Conservation (phyloP, 345 rosid species). For the Eucalyptus pumila region DNA sequence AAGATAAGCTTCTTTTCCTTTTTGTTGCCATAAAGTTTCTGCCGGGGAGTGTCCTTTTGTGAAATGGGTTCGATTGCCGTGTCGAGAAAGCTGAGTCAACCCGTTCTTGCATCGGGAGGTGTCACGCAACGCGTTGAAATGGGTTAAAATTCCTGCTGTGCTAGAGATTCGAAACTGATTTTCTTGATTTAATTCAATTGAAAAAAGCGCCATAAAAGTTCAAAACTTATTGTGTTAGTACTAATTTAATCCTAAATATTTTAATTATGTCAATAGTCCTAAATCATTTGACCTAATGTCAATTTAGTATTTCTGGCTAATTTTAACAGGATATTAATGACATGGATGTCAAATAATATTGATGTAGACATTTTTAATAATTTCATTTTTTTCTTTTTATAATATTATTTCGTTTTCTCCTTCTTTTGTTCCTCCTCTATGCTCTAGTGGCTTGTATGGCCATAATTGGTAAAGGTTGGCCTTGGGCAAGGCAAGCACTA, state of each 20-base stretch:
- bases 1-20: background rate
- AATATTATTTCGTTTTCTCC: no score
- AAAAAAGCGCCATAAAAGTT: fast-evolving
- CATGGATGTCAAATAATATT: fast-evolving
- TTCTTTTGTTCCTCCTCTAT: no score
- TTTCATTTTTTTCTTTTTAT: no score
- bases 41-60: background rate
- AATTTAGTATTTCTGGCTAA: fast-evolving
- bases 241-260: no score
- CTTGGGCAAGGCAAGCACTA: no score
- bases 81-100: background rate
- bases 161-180: background rate
- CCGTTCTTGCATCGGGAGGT: background rate
- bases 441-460: no score
- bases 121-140: fast-evolving
- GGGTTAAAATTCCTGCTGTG: background rate
- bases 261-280: no score
- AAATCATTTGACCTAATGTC: no score
- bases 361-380: fast-evolving
- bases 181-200: background rate
- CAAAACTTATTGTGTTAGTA: fast-evolving
- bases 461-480: fast-evolving
- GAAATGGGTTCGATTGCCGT: background rate
- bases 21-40: background rate
- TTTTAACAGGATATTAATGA: no score